These are phyloP conservation scores for Cucurbitaria berberidis DNA, from an alignment of 2,329 filamentous ascomycete genomes.

Conservation along the genomic window DNA sequence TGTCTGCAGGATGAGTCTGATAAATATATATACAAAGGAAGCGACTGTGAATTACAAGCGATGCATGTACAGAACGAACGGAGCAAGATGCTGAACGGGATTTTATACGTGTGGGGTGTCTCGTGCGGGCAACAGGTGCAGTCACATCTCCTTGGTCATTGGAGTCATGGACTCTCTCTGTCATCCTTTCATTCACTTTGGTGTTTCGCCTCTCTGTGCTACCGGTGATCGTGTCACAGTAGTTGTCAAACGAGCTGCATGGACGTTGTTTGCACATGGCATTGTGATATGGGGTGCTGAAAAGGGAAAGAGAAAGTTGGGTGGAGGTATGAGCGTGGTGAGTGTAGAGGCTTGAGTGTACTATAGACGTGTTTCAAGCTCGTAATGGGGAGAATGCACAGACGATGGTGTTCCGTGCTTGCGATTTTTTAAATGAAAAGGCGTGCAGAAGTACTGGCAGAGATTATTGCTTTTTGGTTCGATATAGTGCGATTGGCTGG, in stretches of 20 bases:
- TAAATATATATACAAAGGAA: background rate
- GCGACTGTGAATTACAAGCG: background rate
- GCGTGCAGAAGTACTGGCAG: no score
- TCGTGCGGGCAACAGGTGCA: conserved; percentile 1
- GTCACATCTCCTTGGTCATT: conserved; percentile 4
- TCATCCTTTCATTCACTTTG: background rate
- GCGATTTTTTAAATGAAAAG: no score
- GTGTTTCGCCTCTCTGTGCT: background rate
- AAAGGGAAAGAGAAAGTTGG: no score
- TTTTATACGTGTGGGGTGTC: background rate
- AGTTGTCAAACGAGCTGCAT: background rate
- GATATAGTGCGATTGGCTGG: no score
- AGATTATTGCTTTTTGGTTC: no score
- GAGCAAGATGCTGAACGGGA: background rate
- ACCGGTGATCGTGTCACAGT: background rate
- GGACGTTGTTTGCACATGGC: background rate
- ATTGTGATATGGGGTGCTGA: no score
- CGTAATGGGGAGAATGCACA: no score
- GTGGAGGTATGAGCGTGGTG: background rate
- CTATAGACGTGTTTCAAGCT: no score
- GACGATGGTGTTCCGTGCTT: no score
- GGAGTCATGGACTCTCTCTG: conserved; percentile 2
- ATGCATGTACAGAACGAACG: background rate
- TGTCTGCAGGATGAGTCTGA: no score
- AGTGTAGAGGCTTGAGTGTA: no score